A percentile compares a stretch with the other conserved stretches of the same genome.
phyloP scores from a whole-genome alignment of 2,329 filamentous ascomycete species.

The Aspergillus sp. region DNA sequence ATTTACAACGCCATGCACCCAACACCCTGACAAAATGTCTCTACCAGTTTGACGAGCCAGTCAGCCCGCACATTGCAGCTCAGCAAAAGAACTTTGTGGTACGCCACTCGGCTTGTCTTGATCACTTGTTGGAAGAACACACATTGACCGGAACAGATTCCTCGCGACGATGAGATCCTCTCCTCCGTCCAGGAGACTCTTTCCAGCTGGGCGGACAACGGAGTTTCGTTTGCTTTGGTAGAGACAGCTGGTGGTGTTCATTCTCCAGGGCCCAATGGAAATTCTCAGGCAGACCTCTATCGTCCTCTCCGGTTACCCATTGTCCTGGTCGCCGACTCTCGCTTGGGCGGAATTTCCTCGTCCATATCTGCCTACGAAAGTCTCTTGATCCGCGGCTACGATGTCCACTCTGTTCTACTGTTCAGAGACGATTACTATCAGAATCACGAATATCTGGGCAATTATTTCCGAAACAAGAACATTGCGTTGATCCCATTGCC shows the following conservation, averaged over 20 bases:
- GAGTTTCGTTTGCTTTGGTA: slow-evolving; percentile 66
- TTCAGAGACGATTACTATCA: slow-evolving; percentile 69
- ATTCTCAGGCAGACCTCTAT: slow-evolving; percentile 77
- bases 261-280: slow-evolving; percentile 76
- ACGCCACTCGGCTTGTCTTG: background rate
- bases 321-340: slow-evolving; percentile 74
- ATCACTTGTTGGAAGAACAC: background rate
- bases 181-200: slow-evolving; percentile 53
- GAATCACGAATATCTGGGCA: slow-evolving; percentile 69
- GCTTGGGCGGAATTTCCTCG: slow-evolving; percentile 77
- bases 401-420: slow-evolving; percentile 70
- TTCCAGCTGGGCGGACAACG: slow-evolving; percentile 38
- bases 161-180: slow-evolving; percentile 57
- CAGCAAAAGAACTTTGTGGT: slow-evolving; percentile 50
- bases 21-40: slow-evolving; percentile 64
- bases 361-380: slow-evolving; percentile 83
- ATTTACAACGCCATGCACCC: slow-evolving; percentile 64
- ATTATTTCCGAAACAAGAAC: slow-evolving; percentile 67
- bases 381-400: slow-evolving; percentile 75
- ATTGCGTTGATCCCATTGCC: slow-evolving; percentile 63
- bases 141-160: slow-evolving; percentile 43
- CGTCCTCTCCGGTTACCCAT: slow-evolving; percentile 73
- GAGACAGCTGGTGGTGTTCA: slow-evolving; percentile 85
- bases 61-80: slow-evolving; percentile 79
- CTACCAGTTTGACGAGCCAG: slow-evolving; percentile 72